Base-by-base conservation (phyloP, 495 filamentous ascomycete species). In the Neurospora tetrasperma region DNA sequence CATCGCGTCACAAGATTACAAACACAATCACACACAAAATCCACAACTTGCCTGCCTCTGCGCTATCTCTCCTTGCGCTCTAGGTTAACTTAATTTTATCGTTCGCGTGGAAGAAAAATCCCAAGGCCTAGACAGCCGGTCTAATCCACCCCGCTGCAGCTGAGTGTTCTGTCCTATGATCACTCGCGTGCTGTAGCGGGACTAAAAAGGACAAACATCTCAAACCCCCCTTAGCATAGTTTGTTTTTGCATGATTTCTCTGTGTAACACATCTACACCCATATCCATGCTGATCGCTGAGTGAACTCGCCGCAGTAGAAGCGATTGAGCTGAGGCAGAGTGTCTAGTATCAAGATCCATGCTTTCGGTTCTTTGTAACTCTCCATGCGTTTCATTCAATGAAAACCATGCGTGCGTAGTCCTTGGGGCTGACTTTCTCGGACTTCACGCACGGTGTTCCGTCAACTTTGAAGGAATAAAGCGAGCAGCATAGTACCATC, bases 51-150 rank as follows among this genome's bases (percentile, higher is more conserved):
- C 85, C 85, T 86, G 80, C 86, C 85, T 85, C 77, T 84, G 77
- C 79, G 83, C 83, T 79, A 66, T 78, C 78, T 72, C 74, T 82
- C 85, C 72, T 80, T 87, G 85, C 85, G 81, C 82, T 83, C 81
- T 77, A 81, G 83, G 86, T 86, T 82, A 84, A 82, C 82, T 84
- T 84, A 74, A 80, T 84, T 79, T 78, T 83, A 87, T 87, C 85
- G 86, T 88, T 88, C 85, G 82, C 73, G 84, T 88, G 87, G 86
- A 82, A 88, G 83, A 88, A 80, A 73, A 81, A 88, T 73, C 80
- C 79, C 80, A 85, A 76, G 85, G 87, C 82, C 85, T 87, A 87
- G 87, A 88, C 87, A 88, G 82, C 87, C 85, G 77, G 86, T 87
- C 86, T 83, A 76, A 84, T 88, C 87, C 87, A 88, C 87, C 87